Evolutionary conservation across 805 yeast species (phyloP), one percentile per base, ranked within the genome.

Genomic region (Blastobotrys parvus): DNA sequence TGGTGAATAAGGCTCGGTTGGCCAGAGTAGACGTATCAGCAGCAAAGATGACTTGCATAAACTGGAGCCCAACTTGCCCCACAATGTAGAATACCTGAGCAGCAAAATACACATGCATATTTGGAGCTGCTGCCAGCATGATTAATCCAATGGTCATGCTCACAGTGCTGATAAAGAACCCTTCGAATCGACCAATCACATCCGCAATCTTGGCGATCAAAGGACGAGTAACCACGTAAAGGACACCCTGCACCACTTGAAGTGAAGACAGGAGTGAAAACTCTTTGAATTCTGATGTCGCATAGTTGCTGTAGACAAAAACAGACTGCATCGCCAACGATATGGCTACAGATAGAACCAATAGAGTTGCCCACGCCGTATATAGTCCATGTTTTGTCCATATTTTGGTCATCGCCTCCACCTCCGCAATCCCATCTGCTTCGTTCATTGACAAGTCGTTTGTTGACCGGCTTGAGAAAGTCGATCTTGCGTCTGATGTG

Each of bases 191-290:
- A 2, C 71, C 70, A 31, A 66, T 57, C 22, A 66, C 59, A 47
- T 69, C 71, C 2, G 72, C 60, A 18, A 68, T 37, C 50, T 67
- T 69, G 25, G 71, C 71, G 51, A 69, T 49, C 18, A 68, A 51
- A 3, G 72, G 68, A 41, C 64, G 60, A 2, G 64, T 56, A 8
- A 67, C 64, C 18, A 71, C 64, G 35, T 61, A 58, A 33, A 68
- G 58, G 42, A 69, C 63, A n/a, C 63, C 57, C 18, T 63, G 64
- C 3, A 69, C 69, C 29, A 68, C 66, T 20, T 60, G 57, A 7
- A 67, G 55, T 10, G 70, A 65, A 1, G 72, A 57, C 16, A 69
- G 46, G 56, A 69, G 55, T 2, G 73, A 63, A 45, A 67, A 71
- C 31, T 60, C 59, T 33, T 58, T 54, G 50, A 69, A 67, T 2